Evolutionary conservation across 441 rosid species (phyloP).

Genomic region (Cnidoscolus chayamansa): DNA sequence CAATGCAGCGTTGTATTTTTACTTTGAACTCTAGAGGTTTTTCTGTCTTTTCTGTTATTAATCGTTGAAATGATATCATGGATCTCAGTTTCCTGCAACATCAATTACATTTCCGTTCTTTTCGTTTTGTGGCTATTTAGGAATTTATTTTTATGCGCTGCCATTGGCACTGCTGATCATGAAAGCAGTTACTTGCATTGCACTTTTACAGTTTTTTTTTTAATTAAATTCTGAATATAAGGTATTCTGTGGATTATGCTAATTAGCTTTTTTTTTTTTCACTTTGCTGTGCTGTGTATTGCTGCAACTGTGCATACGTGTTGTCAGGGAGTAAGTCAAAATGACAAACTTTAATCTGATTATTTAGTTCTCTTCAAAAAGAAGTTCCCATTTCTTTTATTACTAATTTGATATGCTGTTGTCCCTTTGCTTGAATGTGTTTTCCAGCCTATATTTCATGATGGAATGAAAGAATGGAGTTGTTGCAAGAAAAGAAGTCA

Average conservation of each 20-base stretch:
- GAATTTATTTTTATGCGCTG: not conserved
- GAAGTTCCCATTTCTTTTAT: not conserved
- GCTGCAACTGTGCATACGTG: slow-evolving; percentile 17
- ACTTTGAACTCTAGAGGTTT: not conserved
- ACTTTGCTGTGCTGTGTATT: slow-evolving; percentile 35
- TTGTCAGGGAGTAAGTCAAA: slow-evolving; percentile 68
- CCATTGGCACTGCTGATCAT: not conserved
- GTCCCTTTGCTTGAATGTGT: slow-evolving; percentile 11
- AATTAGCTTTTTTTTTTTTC: slow-evolving; percentile 23
- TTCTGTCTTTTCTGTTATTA: not conserved
- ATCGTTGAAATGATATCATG: not conserved
- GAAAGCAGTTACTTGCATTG: not conserved
- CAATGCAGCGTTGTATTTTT: not conserved
- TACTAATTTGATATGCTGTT: not conserved
- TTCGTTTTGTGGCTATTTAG: not conserved
- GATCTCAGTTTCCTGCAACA: not conserved
- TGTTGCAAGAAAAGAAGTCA: slow-evolving; percentile 95
- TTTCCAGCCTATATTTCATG: slow-evolving; percentile 79
- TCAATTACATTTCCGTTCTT: not conserved
- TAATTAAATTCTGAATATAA: not conserved
- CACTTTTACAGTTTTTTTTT: not conserved
- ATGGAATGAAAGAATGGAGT: slow-evolving; percentile 97
- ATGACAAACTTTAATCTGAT: not conserved
- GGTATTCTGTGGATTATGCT: slow-evolving; percentile 21
- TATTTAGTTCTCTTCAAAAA: slow-evolving; percentile 1